Base-by-base conservation (phyloP, 768 basidiomycete species). In the Leucocoprinus leucothites region DNA sequence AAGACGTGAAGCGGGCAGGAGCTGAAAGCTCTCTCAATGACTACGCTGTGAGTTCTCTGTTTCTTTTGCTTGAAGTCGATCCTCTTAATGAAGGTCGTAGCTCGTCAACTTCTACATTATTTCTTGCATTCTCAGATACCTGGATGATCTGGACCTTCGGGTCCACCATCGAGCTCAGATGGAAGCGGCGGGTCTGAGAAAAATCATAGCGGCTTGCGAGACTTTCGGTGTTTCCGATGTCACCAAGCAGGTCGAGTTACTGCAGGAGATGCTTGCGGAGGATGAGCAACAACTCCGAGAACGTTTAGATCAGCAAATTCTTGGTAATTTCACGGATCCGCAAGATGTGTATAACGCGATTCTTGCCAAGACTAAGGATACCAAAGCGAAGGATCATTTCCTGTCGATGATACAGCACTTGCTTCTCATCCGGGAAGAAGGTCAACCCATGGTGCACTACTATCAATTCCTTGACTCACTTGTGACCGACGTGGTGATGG, bases 351-450 rank as follows among this genome's bases (percentile, higher is more conserved):
- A 89, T 74, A 83, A 86, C 51, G 89, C 90, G 2, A 78, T 99
- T 45, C 80, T 81, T 58, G 72, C 82, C n/a, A 87, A 82, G 66
- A 86, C 87, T n/a, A 78, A 85, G 57, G 87, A 87, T 41, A 85
- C 89, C 13, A 84, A 82, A 56, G 94, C 94, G 5, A 77, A 80
- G 61, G 86, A 90, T 59, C 86, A 95, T 67, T 89, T 99, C 67
- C 74, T 95, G 40, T 91, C 92, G n/a, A 89, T 94, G 69, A 82
- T 98, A 81, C 93, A 94, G 65, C 94, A 98, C 70, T 69, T 99
- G 54, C 77, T 98, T 18, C 82, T 98, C 60, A 90, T 98, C 60
- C 83, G 89, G 51, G 90, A 92, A 62, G 92, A 98, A 61, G 91
- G 88, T 4, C 86, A 87, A 34, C 78, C 85, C 24, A 82, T 92